Evolutionary conservation across 1,284 basidiomycete species (phyloP).

Genomic region (Fistulina hepatica): DNA sequence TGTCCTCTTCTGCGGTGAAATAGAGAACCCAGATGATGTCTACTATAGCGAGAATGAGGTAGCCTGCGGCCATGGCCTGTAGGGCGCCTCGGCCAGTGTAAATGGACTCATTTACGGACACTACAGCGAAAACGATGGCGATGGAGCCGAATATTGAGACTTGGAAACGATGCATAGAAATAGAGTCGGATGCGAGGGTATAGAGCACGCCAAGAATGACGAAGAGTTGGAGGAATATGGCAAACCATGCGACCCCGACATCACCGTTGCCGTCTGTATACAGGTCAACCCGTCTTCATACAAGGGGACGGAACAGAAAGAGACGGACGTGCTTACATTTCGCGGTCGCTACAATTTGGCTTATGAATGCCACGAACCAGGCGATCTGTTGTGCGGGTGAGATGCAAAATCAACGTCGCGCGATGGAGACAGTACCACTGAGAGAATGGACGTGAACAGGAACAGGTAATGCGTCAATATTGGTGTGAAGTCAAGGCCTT

Average conservation of each 20-base stretch:
- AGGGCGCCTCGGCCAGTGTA: conserved; percentile 41
- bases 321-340: conserved; percentile 33
- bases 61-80: conserved; percentile 85
- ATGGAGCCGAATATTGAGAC: conserved; percentile 82
- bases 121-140: conserved; percentile 79
- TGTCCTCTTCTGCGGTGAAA: conserved; percentile 93
- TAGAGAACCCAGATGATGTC: conserved; percentile 93
- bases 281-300: conserved; percentile 15
- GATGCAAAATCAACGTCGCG: conserved; percentile 3
- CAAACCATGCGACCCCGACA: conserved; percentile 83
- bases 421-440: conserved; percentile 38
- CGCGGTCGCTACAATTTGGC: conserved; percentile 60
- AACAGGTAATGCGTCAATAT: conserved; percentile 87
- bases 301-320: conserved; percentile 7
- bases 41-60: conserved; percentile 85
- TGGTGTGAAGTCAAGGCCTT: conserved; percentile 69
- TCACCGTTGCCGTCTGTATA: conserved; percentile 29
- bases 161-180: conserved; percentile 80
- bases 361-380: conserved; percentile 91
- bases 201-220: conserved; percentile 73
- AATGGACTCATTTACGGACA: conserved; percentile 63
- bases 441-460: conserved; percentile 74
- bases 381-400: conserved; percentile 42
- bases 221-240: conserved; percentile 78
- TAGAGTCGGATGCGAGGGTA: conserved; percentile 76